These are phyloP conservation scores for Pseudopyricularia cyperi DNA, from an alignment of 2,329 filamentous ascomycete species.

Conservation along the genomic window DNA sequence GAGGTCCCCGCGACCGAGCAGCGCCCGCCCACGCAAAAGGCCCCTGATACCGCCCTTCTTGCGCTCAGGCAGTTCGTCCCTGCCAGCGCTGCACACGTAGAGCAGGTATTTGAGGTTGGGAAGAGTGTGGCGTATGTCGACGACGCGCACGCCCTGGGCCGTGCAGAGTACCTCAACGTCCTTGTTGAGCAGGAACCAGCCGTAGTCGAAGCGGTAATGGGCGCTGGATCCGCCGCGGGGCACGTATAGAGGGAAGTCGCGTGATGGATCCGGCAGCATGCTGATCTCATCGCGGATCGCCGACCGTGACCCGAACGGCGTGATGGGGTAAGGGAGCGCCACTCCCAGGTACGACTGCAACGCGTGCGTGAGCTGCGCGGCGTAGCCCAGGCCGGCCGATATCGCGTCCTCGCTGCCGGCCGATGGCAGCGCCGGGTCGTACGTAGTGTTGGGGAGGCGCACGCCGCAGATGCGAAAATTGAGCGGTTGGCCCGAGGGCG, in stretches of 20 bases:
- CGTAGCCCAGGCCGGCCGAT: constrained; percentile 70
- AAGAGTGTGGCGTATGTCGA: constrained; percentile 84
- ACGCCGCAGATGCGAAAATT: constrained; percentile 75
- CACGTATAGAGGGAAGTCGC: constrained; percentile 70
- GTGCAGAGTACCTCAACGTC: constrained; percentile 63
- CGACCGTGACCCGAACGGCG: constrained; percentile 59
- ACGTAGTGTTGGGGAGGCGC: constrained; percentile 66
- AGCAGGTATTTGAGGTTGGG: constrained; percentile 90
- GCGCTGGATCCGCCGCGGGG: constrained; percentile 48
- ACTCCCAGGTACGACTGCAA: constrained; percentile 73
- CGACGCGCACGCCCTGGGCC: constrained; percentile 59
- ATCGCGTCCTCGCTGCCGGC: constrained; percentile 47
- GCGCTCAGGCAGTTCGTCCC: constrained; percentile 45
- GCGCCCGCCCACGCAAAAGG: constrained; percentile 33
- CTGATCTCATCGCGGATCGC: constrained; percentile 71
- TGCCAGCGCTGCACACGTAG: constrained; percentile 77
- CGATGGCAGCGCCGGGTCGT: constrained; percentile 35
- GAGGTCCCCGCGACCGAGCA: constrained; percentile 19
- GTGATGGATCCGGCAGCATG: constrained; percentile 48
- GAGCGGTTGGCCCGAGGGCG: constrained; percentile 43
- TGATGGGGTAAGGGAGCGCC: constrained; percentile 69
- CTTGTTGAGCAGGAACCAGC: constrained; percentile 92
- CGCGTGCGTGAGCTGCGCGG: constrained; percentile 60
- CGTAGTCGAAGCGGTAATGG: constrained; percentile 90
- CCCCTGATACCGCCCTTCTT: constrained; percentile 49